Evolutionary conservation across 169 alveolate species (phyloP).

Genomic region (Babesia gibsoni): DNA sequence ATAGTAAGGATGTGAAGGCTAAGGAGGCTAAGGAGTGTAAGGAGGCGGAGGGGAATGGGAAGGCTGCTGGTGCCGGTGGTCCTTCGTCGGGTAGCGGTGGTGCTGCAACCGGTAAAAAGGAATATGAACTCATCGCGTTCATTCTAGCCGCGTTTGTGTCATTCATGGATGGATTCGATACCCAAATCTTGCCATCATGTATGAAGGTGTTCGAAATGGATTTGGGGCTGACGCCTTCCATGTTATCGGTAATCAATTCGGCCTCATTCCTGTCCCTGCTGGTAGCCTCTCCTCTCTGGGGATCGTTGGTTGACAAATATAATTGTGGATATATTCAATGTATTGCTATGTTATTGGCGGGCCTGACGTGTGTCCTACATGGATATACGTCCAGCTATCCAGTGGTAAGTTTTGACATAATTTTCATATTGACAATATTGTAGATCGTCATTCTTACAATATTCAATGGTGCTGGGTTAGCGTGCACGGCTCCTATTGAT

Average conservation of each 20-base stretch:
- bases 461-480: conserved; percentile 43
- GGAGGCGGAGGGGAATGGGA: no score
- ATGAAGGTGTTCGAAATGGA: conserved; percentile 85
- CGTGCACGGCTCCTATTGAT: conserved; percentile 14
- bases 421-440: not conserved
- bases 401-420: conserved; percentile 14
- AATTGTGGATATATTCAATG: conserved; percentile 81
- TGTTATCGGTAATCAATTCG: conserved; percentile 76
- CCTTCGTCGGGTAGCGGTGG: no score
- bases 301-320: conserved; percentile 81
- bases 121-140: no score
- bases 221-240: conserved; percentile 77
- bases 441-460: conserved; percentile 37
- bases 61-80: no score
- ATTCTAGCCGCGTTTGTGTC: no score
- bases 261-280: conserved; percentile 84
- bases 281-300: conserved; percentile 86
- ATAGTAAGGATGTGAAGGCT: no score
- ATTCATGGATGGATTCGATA: conserved; percentile 18
- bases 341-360: conserved; percentile 82
- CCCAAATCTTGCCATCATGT: not conserved
- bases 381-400: conserved; percentile 35
- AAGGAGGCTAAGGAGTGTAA: no score
- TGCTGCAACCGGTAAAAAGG: no score
- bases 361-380: conserved; percentile 79